phyloP scores from a whole-genome alignment of 345 rosid species.

The Erysimum cheiranthoides region DNA sequence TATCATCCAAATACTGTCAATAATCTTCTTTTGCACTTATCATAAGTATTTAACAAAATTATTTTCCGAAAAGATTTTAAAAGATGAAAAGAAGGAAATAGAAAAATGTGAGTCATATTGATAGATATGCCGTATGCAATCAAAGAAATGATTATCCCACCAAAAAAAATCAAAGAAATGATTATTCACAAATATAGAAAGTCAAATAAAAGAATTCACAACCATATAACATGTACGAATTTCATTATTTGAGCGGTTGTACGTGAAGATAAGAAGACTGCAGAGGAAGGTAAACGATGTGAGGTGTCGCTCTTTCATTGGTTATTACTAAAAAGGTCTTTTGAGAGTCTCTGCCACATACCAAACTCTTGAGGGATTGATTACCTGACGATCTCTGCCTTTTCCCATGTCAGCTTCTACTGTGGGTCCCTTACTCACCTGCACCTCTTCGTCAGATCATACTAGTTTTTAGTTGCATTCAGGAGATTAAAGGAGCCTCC shows the following conservation, averaged over 20 bases:
- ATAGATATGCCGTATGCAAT: neutral
- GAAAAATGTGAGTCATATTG: neutral
- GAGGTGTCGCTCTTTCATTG: slow-evolving; percentile 20
- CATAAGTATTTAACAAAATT: neutral
- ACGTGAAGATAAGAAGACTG: neutral
- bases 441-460: neutral
- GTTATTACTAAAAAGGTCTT: slow-evolving; percentile 9
- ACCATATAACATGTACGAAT: neutral
- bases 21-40: no score
- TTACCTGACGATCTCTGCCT: slow-evolving; percentile 7
- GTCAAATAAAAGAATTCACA: neutral
- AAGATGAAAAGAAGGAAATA: neutral
- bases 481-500: neutral
- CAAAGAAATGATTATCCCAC: neutral
- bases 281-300: neutral
- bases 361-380: neutral
- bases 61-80: neutral
- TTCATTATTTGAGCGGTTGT: neutral
- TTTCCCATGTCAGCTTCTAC: slow-evolving; percentile 24
- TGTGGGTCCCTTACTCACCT: slow-evolving; percentile 2
- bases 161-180: neutral
- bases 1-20: no score
- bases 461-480: neutral
- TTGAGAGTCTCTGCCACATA: slow-evolving; percentile 19
- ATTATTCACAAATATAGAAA: neutral